These are phyloP conservation scores for Glycine soja DNA, from an alignment of 306 rosid genomes.

Conservation along the genomic window DNA sequence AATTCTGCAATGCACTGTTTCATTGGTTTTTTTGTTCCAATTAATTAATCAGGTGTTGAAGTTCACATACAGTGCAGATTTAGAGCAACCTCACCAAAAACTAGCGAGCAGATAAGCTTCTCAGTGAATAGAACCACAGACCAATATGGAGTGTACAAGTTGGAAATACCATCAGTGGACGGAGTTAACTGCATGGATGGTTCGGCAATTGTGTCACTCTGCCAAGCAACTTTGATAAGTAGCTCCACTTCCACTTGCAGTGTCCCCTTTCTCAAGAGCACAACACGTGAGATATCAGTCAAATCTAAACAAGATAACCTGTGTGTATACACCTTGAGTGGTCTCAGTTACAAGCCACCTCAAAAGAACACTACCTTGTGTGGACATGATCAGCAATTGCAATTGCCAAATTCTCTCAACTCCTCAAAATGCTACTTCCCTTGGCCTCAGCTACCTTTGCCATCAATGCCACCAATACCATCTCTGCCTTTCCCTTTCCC, in stretches of 20 bases:
- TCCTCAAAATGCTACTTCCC: slow-evolving; percentile 63
- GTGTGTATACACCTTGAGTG: slow-evolving; percentile 71
- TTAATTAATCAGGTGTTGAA: slow-evolving; percentile 61
- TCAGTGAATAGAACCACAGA: slow-evolving; percentile 70
- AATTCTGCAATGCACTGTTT: slow-evolving; percentile 1
- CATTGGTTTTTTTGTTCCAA: background rate
- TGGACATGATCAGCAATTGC: slow-evolving; percentile 33
- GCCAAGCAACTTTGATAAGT: slow-evolving; percentile 63
- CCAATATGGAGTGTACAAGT: slow-evolving; percentile 61
- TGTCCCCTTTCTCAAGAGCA: slow-evolving; percentile 56
- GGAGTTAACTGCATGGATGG: slow-evolving; percentile 65
- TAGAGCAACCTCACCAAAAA: slow-evolving; percentile 59
- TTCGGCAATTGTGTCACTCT: slow-evolving; percentile 58
- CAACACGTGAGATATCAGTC: slow-evolving; percentile 59
- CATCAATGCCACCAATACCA: slow-evolving; percentile 29
- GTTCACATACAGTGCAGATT: slow-evolving; percentile 76
- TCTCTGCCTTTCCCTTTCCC: slow-evolving; percentile 38
- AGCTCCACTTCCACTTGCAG: slow-evolving; percentile 58
- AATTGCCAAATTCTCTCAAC: slow-evolving; percentile 21
- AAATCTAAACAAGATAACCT: slow-evolving; percentile 67
- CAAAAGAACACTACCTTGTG: slow-evolving; percentile 60
- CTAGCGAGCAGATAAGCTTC: slow-evolving; percentile 56
- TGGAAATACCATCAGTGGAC: slow-evolving; percentile 70
- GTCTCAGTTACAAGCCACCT: slow-evolving; percentile 61
- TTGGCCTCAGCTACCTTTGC: slow-evolving; percentile 47